Percentiles rank a stretch among this genome's conserved stretches.
Evolutionary conservation across 2,329 filamentous ascomycete genomes (phyloP).

Genomic region (Monilinia aucupariae): DNA sequence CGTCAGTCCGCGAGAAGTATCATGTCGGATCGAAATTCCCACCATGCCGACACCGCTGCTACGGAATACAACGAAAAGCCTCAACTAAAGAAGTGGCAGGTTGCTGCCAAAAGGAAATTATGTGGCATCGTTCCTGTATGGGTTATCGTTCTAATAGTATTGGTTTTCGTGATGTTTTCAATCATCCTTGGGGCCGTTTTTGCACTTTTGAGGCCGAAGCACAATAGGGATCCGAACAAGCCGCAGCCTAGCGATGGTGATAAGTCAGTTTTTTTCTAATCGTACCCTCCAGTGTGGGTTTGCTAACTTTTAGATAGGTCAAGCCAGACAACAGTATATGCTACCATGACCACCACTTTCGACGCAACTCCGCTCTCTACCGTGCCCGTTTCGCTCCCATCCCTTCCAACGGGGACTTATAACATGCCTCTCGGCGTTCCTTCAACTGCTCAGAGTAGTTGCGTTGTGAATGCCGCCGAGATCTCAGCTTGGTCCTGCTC

Average conservation of each 20-base stretch:
- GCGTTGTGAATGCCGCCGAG: constrained; percentile 51
- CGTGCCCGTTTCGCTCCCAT: constrained; percentile 46
- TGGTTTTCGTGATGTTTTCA: constrained; percentile 53
- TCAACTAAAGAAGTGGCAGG: constrained; percentile 46
- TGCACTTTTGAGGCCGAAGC: constrained; percentile 26
- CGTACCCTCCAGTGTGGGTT: not conserved
- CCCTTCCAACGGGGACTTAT: constrained; percentile 51
- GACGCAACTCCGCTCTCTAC: constrained; percentile 49
- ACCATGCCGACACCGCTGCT: constrained; percentile 50
- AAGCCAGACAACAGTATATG: constrained; percentile 10
- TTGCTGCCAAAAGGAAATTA: constrained; percentile 48
- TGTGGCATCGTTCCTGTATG: constrained; percentile 58
- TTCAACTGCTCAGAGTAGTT: constrained; percentile 47
- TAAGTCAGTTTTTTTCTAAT: constrained; percentile 24
- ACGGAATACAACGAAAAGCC: constrained; percentile 44
- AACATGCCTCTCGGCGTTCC: constrained; percentile 48
- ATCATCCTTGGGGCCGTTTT: constrained; percentile 48
- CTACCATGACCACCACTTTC: constrained; percentile 38
- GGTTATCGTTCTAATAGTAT: constrained; percentile 50
- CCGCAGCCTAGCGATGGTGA: constrained; percentile 12
- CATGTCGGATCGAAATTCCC: constrained; percentile 46
- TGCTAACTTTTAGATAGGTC: not conserved
- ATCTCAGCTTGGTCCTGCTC: constrained; percentile 60
- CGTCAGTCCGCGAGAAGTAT: constrained; percentile 50
- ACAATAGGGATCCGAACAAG: constrained; percentile 16